Conservation (phyloP, 805 yeast genomes). For the Metschnikowia henanensis region DNA sequence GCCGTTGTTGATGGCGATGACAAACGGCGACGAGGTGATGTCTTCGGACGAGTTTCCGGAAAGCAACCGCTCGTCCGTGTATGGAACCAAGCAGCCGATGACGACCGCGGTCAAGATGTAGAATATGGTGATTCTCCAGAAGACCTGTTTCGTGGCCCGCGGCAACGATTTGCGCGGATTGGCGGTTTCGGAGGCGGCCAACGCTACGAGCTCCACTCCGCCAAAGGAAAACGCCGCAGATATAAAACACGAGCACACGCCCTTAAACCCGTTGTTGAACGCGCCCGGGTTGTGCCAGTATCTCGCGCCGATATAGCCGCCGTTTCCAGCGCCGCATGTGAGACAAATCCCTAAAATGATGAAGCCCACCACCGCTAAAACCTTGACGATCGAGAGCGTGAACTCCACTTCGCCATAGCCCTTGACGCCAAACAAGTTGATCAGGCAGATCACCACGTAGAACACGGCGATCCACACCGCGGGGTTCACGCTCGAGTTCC, state of each 20-base stretch:
- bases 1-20: slow-evolving; percentile 29
- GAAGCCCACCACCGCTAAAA: slow-evolving; percentile 28
- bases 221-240: slow-evolving; percentile 63
- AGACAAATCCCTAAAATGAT: slow-evolving; percentile 33
- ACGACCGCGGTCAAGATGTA: slow-evolving; percentile 48
- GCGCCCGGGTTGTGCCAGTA: slow-evolving; percentile 59
- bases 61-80: slow-evolving; percentile 30
- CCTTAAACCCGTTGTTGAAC: slow-evolving; percentile 54
- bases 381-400: slow-evolving; percentile 26
- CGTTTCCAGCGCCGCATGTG: slow-evolving; percentile 42
- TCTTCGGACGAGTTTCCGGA: slow-evolving; percentile 13
- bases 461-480: slow-evolving; percentile 40
- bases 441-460: slow-evolving; percentile 31
- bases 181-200: slow-evolving; percentile 58
- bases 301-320: slow-evolving; percentile 49
- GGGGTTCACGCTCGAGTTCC: slow-evolving; percentile 33
- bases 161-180: slow-evolving; percentile 59
- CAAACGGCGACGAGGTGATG: slow-evolving; percentile 28
- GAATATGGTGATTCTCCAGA: slow-evolving; percentile 53
- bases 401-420: slow-evolving; percentile 31
- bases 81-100: slow-evolving; percentile 57
- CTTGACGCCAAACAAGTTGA: slow-evolving; percentile 38
- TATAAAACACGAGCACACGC: slow-evolving; percentile 52
- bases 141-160: slow-evolving; percentile 53
- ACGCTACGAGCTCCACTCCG: slow-evolving; percentile 58